Evolutionary conservation across 1,284 basidiomycete species (phyloP).

Genomic region (Pterulicium gracile): DNA sequence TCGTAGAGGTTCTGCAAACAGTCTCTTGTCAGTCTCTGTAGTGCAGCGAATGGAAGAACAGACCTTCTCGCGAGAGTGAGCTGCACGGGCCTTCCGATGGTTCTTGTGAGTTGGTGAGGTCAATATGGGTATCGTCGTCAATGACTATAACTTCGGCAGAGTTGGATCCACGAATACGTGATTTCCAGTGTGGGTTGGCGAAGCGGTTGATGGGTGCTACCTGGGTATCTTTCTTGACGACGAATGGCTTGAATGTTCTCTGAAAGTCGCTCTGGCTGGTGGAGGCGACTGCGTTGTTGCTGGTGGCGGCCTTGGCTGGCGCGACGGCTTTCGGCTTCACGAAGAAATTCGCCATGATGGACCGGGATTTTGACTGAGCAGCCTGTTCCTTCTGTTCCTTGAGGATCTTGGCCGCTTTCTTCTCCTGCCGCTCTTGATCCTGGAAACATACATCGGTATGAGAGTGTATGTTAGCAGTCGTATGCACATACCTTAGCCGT

Average conservation of each 20-base stretch:
- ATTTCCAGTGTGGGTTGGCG: conserved; percentile 19
- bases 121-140: conserved; percentile 28
- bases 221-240: conserved; percentile 58
- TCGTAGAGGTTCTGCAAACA: not conserved
- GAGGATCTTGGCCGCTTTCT: conserved; percentile 50
- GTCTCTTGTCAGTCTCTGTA: no score
- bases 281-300: conserved; percentile 25
- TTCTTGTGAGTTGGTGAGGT: not conserved
- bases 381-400: conserved; percentile 63
- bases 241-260: conserved; percentile 66
- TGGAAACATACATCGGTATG: conserved; percentile 18
- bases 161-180: conserved; percentile 13
- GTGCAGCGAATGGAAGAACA: not conserved
- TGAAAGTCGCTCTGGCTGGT: conserved; percentile 53
- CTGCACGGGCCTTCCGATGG: not conserved
- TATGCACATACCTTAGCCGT: conserved; percentile 38
- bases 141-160: conserved; percentile 42
- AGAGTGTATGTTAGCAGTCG: conserved; percentile 1
- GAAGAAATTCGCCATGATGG: conserved; percentile 67
- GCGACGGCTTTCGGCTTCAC: conserved; percentile 38
- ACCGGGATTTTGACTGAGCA: conserved; percentile 59
- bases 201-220: conserved; percentile 70
- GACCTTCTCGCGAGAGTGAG: not conserved
- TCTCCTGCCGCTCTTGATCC: conserved; percentile 59
- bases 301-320: conserved; percentile 21